Conservation (phyloP, 2,329 filamentous ascomycete genomes). For the Triangularia verruculosa region DNA sequence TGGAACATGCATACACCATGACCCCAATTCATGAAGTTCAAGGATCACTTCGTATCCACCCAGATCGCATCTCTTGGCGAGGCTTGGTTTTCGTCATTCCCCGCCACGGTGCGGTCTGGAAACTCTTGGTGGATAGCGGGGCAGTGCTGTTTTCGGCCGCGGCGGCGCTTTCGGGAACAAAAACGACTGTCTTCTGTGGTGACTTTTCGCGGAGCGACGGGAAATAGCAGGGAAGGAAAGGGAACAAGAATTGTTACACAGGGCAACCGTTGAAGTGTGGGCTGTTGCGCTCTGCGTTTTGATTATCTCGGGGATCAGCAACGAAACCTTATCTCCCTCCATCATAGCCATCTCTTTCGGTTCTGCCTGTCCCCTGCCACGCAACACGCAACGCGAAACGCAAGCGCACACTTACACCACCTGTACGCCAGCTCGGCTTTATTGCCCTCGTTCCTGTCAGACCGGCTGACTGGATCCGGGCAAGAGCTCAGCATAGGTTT, state of each 20-base stretch:
- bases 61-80: background rate
- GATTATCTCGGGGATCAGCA: background rate
- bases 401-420: background rate
- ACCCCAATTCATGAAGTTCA: background rate
- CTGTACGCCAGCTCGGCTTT: background rate
- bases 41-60: background rate
- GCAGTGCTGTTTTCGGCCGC: slow-evolving; percentile 1
- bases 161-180: slow-evolving; percentile 4
- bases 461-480: background rate
- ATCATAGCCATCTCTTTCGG: background rate
- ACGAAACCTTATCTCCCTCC: background rate
- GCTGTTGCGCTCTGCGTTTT: background rate
- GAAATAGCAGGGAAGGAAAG: slow-evolving; percentile 1
- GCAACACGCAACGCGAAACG: background rate
- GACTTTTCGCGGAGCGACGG: slow-evolving; percentile 2
- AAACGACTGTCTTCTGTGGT: background rate
- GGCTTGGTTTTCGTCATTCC: background rate
- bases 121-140: slow-evolving; percentile 8
- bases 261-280: background rate
- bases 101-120: background rate
- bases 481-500: background rate
- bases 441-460: background rate
- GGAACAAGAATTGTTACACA: background rate
- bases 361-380: background rate
- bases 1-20: too few relatives aligned